A percentile compares a stretch with the other conserved stretches of the same genome.
Evolutionary conservation across 1,284 basidiomycete genomes (phyloP).

Genomic region (Xanthoconium separans): DNA sequence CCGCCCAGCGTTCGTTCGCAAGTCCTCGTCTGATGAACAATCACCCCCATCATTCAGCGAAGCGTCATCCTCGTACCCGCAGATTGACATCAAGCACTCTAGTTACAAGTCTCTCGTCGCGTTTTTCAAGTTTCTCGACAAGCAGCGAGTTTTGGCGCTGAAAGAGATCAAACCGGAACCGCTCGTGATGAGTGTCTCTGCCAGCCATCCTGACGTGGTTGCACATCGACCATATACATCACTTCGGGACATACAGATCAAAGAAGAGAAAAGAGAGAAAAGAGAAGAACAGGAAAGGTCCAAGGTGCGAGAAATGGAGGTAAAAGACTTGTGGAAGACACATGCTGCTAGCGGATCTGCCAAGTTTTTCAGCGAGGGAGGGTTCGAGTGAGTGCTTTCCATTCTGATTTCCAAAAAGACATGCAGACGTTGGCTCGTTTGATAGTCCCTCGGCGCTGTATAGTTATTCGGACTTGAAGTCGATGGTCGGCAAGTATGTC

Average conservation of each 20-base stretch:
- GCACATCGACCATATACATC: slow-evolving; percentile 56
- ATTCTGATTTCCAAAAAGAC: background rate
- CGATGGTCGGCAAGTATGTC: slow-evolving; percentile 63
- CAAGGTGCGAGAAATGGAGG: slow-evolving; percentile 46
- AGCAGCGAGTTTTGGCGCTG: slow-evolving; percentile 66
- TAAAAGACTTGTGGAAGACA: slow-evolving; percentile 79
- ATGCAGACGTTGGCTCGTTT: slow-evolving; percentile 1
- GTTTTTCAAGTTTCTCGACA: slow-evolving; percentile 76
- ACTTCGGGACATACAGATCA: slow-evolving; percentile 60
- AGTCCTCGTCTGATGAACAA: slow-evolving; percentile 30
- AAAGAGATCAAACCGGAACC: slow-evolving; percentile 74
- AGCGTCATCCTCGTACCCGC: slow-evolving; percentile 37
- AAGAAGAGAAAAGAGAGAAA: slow-evolving; percentile 51
- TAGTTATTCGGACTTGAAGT: slow-evolving; percentile 52
- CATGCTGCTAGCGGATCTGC: slow-evolving; percentile 45
- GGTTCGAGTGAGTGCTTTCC: slow-evolving; percentile 46
- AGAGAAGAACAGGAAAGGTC: slow-evolving; percentile 45
- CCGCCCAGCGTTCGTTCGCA: slow-evolving; percentile 52
- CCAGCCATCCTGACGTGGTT: slow-evolving; percentile 56
- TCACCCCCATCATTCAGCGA: slow-evolving; percentile 16
- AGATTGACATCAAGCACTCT: slow-evolving; percentile 63
- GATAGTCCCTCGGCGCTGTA: slow-evolving; percentile 56
- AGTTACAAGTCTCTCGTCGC: slow-evolving; percentile 77
- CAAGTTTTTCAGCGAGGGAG: slow-evolving; percentile 61
- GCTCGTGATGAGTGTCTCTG: slow-evolving; percentile 61